Conservation (phyloP, 148 eudicot species). For the Cornus controversa region DNA sequence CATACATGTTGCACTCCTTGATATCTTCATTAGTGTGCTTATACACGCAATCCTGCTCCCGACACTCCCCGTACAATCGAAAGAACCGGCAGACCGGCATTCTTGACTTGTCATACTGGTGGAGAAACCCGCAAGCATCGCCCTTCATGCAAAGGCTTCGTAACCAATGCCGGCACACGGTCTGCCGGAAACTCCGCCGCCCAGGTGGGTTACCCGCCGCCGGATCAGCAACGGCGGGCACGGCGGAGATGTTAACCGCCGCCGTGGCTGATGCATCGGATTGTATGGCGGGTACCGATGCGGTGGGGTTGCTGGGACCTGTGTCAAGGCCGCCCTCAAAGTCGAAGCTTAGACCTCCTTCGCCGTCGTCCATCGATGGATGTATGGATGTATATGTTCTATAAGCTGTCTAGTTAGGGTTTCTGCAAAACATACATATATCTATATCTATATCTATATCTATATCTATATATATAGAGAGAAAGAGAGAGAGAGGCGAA, state of each 20-base stretch:
- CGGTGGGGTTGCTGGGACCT: constrained; percentile 59
- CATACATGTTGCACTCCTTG: constrained; percentile 97
- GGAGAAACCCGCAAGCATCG: constrained; percentile 95
- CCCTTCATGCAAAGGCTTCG: constrained; percentile 97
- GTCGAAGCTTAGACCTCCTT: constrained; percentile 89
- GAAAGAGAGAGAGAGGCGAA: neutral
- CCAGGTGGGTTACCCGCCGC: constrained; percentile 20
- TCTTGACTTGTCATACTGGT: constrained; percentile 89
- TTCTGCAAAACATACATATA: neutral
- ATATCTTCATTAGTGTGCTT: constrained; percentile 95
- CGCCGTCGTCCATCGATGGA: constrained; percentile 74
- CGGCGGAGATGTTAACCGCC: constrained; percentile 15
- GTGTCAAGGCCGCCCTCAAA: constrained; percentile 91
- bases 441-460: neutral
- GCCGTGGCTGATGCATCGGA: constrained; percentile 33
- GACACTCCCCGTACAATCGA: constrained; percentile 82
- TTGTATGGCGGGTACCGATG: constrained; percentile 60
- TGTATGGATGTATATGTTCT: neutral
- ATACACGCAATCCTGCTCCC: constrained; percentile 94
- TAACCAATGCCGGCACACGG: constrained; percentile 97
- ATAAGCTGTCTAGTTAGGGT: neutral
- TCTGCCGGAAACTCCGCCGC: constrained; percentile 85
- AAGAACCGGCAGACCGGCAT: constrained; percentile 95
- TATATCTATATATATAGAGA: too few relatives aligned
- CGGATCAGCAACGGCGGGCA: constrained; percentile 15